phyloP scores from a whole-genome alignment of 1,284 basidiomycete species.

The Sanghuangporus weigelae region DNA sequence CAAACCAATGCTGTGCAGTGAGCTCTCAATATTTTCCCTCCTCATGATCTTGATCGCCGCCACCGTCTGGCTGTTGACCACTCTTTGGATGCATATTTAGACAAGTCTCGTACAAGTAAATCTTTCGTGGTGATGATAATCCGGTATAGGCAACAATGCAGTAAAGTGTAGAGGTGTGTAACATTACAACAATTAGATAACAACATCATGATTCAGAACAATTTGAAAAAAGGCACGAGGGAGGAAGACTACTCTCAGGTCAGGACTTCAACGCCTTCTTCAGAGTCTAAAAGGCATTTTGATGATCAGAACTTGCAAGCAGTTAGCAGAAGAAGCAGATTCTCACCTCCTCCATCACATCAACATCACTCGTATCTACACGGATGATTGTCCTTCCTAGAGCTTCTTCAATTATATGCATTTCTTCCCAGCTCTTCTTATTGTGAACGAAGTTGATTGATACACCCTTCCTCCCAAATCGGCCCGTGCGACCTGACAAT shows the following conservation, averaged over 20 bases:
- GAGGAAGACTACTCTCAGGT: neutral
- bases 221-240: neutral
- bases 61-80: neutral
- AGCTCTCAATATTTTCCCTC: too few relatives aligned
- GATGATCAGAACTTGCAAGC: neutral
- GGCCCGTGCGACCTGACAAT: slow-evolving; percentile 79
- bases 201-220: neutral
- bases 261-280: slow-evolving; percentile 62
- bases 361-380: slow-evolving; percentile 80
- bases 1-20: neutral
- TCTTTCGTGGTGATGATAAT: too few relatives aligned
- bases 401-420: slow-evolving; percentile 77
- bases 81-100: neutral
- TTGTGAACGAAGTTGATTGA: slow-evolving; percentile 97
- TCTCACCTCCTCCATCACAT: slow-evolving; percentile 83
- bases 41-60: slow-evolving; percentile 4
- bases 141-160: neutral
- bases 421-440: slow-evolving; percentile 76
- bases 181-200: neutral
- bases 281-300: slow-evolving; percentile 49
- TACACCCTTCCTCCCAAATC: slow-evolving; percentile 92
- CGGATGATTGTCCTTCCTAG: slow-evolving; percentile 74
- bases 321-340: neutral
- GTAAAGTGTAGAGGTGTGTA: neutral
- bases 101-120: neutral